These are phyloP conservation scores for Lecanicillium sp. DNA, from an alignment of 2,329 filamentous ascomycete species.

Conservation along the genomic window DNA sequence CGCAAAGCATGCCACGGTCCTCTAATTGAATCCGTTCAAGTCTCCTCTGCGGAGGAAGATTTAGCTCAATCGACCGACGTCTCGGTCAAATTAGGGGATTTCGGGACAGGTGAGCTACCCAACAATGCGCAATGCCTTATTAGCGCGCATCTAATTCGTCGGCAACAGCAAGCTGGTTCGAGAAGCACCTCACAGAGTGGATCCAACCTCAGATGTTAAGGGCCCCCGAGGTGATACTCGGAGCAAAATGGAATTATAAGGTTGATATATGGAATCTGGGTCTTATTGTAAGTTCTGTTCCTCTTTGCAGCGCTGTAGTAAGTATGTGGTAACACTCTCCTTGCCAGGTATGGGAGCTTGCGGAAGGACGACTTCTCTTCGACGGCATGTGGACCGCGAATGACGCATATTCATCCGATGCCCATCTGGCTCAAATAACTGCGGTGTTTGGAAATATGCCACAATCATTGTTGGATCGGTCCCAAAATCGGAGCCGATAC, in stretches of 20 bases:
- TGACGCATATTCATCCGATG: slow-evolving; percentile 13
- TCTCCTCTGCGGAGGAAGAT: slow-evolving; percentile 12
- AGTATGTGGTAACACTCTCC: background rate
- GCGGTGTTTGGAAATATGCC: slow-evolving; percentile 14
- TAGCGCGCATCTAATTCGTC: background rate
- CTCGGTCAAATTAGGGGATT: slow-evolving; percentile 13
- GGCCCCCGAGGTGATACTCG: slow-evolving; percentile 18
- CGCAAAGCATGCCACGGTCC: background rate
- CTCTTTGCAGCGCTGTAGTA: background rate
- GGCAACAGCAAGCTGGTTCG: slow-evolving; percentile 15
- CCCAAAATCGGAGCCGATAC: slow-evolving; percentile 5
- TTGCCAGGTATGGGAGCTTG: slow-evolving; percentile 16
- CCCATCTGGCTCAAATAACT: slow-evolving; percentile 17
- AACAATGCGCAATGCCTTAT: background rate
- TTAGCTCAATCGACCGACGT: slow-evolving; percentile 6
- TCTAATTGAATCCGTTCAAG: slow-evolving; percentile 9
- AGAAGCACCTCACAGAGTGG: slow-evolving; percentile 17
- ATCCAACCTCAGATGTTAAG: slow-evolving; percentile 18
- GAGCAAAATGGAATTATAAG: slow-evolving; percentile 16
- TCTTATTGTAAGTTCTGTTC: slow-evolving; percentile 7
- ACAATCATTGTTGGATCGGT: slow-evolving; percentile 7
- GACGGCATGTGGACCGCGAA: slow-evolving; percentile 14
- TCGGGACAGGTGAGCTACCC: slow-evolving; percentile 12
- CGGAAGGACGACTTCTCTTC: slow-evolving; percentile 14
- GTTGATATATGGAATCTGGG: slow-evolving; percentile 18